Conservation (phyloP, 192 early-diverging fungal species). For the Dissophora globulifera region DNA sequence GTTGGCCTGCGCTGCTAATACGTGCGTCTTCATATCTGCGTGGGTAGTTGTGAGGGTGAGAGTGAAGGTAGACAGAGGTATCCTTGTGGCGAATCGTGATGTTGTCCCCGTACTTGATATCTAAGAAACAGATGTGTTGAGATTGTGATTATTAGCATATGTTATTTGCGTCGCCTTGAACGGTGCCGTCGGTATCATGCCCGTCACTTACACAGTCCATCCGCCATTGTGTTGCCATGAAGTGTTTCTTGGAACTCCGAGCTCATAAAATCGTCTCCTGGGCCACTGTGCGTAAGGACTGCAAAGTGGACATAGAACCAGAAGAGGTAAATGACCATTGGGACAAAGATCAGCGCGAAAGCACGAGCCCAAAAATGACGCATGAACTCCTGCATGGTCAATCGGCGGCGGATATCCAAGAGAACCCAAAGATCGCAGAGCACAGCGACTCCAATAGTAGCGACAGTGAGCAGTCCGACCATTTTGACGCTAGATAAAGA, state of each 20-base stretch:
- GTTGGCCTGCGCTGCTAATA: constrained; percentile 85
- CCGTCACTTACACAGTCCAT: constrained; percentile 62
- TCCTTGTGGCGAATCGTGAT: constrained; percentile 85
- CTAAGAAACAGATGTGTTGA: constrained; percentile 49
- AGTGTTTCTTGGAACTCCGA: constrained; percentile 88
- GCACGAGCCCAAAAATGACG: constrained; percentile 89
- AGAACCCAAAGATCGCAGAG: constrained; percentile 93
- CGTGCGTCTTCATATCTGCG: constrained; percentile 92
- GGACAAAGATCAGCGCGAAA: constrained; percentile 84
- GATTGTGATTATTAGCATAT: no score
- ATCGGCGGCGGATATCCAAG: constrained; percentile 83
- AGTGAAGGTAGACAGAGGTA: constrained; percentile 82
- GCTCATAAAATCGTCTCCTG: constrained; percentile 95
- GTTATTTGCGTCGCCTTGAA: no score
- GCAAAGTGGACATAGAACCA: constrained; percentile 96
- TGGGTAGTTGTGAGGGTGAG: constrained; percentile 82
- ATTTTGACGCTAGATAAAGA: constrained; percentile 80
- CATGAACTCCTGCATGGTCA: constrained; percentile 73
- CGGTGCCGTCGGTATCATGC: no score
- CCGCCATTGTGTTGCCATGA: constrained; percentile 76
- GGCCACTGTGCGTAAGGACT: constrained; percentile 80
- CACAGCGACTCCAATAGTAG: constrained; percentile 84
- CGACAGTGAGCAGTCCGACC: constrained; percentile 92
- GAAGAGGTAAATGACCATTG: constrained; percentile 78
- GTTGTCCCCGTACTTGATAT: constrained; percentile 83